Conservation (phyloP, 2,329 filamentous ascomycete genomes). For the Cladobotryum mycophilum region DNA sequence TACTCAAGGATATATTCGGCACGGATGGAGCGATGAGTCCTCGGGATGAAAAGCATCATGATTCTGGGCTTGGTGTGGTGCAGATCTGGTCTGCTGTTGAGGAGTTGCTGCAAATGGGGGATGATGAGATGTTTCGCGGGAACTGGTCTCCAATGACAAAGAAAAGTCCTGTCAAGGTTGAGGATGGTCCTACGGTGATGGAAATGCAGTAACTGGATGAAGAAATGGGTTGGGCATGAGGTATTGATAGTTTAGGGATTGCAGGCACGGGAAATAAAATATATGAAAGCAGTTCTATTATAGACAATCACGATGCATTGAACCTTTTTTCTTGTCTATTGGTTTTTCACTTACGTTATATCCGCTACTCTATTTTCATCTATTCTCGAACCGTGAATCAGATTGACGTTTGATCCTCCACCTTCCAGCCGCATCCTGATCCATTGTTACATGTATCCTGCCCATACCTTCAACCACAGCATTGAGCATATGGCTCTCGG, state of each 20-base stretch:
- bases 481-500: constrained; percentile 23
- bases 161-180: not conserved
- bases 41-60: not conserved
- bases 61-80: constrained; percentile 17
- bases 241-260: not conserved
- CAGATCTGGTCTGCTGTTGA: constrained; percentile 28
- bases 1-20: not conserved
- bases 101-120: constrained; percentile 23
- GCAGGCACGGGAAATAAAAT: not conserved
- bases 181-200: not conserved
- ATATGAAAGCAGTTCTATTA: not conserved
- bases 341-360: too few relatives aligned
- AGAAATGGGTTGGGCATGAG: not conserved
- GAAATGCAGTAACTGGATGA: not conserved
- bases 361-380: not conserved
- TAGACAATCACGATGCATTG: not conserved
- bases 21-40: not conserved
- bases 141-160: not conserved
- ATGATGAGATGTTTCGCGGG: constrained; percentile 3
- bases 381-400: not conserved
- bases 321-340: not conserved
- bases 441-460: constrained; percentile 29
- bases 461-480: constrained; percentile 32
- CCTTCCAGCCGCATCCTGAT: constrained; percentile 31
- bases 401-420: constrained; percentile 32